Percentiles rank a stretch among this genome's conserved stretches.
phyloP scores from a whole-genome alignment of 352 stramenopile species.

The Phytophthora tubulina region DNA sequence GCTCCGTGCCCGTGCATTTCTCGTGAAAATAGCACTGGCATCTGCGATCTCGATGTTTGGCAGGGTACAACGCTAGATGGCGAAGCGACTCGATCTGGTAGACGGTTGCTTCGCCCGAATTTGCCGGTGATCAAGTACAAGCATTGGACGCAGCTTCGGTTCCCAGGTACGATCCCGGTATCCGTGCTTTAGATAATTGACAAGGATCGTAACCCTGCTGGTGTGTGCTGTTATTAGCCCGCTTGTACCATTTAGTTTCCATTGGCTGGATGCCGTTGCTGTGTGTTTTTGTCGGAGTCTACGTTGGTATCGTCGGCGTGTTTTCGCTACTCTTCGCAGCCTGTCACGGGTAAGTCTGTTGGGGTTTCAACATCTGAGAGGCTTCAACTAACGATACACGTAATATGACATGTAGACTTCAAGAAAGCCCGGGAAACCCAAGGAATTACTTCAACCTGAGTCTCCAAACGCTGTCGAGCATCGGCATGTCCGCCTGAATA shows the following conservation, averaged over 20 bases:
- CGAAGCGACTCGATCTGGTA: constrained; percentile 18
- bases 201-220: neutral
- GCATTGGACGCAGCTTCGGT: constrained; percentile 42
- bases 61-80: constrained; percentile 60
- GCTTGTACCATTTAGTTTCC: constrained; percentile 63
- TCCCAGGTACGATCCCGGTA: constrained; percentile 38
- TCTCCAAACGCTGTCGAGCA: constrained; percentile 68
- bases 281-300: constrained; percentile 56
- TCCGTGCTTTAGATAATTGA: neutral
- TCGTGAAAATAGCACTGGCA: constrained; percentile 37
- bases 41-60: constrained; percentile 68
- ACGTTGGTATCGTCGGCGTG: constrained; percentile 53
- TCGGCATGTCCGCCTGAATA: constrained; percentile 37
- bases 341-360: constrained; percentile 47
- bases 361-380: neutral
- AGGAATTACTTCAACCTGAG: constrained; percentile 74
- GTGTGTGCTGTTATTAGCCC: constrained; percentile 27
- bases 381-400: neutral
- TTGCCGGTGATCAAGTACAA: constrained; percentile 65
- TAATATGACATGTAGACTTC: constrained; percentile 3
- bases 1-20: constrained; percentile 45
- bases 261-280: constrained; percentile 57
- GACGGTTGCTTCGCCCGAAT: constrained; percentile 49
- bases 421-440: constrained; percentile 18
- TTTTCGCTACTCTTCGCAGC: constrained; percentile 59